Evolutionary conservation across 768 basidiomycete genomes (phyloP), one percentile per base, ranked within the genome.

Genomic region (Phlegmacium glaucopus): DNA sequence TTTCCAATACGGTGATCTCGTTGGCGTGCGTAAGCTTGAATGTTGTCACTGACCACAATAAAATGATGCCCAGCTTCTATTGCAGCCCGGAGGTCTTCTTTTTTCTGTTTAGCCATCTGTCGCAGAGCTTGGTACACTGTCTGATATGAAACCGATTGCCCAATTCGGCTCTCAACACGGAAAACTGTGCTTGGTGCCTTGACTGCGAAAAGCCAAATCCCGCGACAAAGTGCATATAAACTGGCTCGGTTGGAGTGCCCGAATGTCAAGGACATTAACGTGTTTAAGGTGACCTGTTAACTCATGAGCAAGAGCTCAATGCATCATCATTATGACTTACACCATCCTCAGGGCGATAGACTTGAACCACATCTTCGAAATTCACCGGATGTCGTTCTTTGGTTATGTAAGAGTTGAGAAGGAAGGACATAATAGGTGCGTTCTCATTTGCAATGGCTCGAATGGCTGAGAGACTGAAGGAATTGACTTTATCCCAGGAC

Each of bases 221-320:
- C 58, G 22, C 36, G 47, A 32, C 58, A 59, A 10, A 59, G 18
- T 9, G 50, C 18, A 32, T 47, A 52, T 13, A 52, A 29, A 46
- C 43, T 57, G 16, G 53, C 53, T 1, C 37, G 32, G 13, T 56
- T 44, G 9, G 52, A 56, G 22, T 42, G 39, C 9, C 47, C 44
- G 38, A 56, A 54, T 10, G 52, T 56, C 40, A 59, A 27, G 11
- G 52, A 49, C 58, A 59, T 56, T n/a, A 59, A 42, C 3, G 50
- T 42, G 44, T 47, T 52, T 18, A 48, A 56, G 35, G 27, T 17
- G 15, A 54, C 44, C 55, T 59, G 42, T 39, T 4, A 6, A 48
- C 10, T n/a, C 25, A 37, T 15, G 22, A 22, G 22, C 22, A 22
- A 22, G 22, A 16, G 34, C 35, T 37, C 18, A 42, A 39, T 46